These are phyloP conservation scores for Backusella circina DNA, from an alignment of 192 early-diverging fungal genomes.

Conservation along the genomic window DNA sequence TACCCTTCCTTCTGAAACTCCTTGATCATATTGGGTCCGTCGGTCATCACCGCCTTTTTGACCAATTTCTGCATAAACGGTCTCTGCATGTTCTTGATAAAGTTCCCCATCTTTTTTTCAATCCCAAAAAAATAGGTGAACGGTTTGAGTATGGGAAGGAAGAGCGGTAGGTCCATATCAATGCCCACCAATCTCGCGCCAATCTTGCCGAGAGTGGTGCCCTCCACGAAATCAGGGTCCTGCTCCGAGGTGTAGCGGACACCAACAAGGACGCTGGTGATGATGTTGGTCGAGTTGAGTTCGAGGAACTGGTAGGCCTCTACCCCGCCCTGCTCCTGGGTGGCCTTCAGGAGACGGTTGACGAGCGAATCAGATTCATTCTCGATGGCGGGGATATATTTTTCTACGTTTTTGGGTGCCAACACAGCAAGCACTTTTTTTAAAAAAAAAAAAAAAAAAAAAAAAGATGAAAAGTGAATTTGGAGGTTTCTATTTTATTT, in stretches of 20 bases:
- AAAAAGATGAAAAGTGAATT: too few species aligned
- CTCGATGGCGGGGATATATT: not conserved
- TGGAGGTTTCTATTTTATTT: not conserved
- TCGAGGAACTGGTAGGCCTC: not conserved
- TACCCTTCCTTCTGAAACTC: not conserved
- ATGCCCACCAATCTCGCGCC: not conserved
- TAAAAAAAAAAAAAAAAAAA: not conserved
- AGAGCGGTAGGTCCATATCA: not conserved
- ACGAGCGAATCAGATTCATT: not conserved
- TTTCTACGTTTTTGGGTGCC: not conserved
- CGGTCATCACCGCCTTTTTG: not conserved
- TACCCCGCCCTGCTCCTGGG: not conserved
- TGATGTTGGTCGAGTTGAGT: not conserved
- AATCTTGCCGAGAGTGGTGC: not conserved
- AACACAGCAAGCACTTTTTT: not conserved
- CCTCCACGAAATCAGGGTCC: not conserved
- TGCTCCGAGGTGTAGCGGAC: not conserved
- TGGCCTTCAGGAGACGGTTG: not conserved
- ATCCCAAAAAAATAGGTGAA: not conserved
- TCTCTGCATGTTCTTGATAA: not conserved
- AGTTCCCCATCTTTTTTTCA: not conserved
- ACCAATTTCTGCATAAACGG: not conserved
- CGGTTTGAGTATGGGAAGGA: not conserved
- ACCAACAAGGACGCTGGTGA: not conserved
- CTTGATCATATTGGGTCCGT: not conserved